Percentiles rank a stretch among this genome's conserved stretches.
Conservation (phyloP, 129 eudicot genomes). For the Scalesia atractyloides region DNA sequence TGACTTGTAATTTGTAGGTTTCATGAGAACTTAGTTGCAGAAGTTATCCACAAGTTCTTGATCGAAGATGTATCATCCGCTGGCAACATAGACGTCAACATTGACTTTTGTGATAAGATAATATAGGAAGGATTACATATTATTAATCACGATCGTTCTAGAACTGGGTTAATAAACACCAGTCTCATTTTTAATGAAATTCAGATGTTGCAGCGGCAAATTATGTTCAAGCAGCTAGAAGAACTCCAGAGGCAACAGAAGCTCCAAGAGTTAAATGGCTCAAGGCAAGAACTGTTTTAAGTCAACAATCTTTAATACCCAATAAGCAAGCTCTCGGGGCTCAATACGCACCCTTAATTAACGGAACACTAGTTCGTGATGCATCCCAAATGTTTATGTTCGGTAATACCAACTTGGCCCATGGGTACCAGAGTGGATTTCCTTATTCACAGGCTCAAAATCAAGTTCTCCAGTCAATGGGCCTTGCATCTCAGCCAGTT, state of each 20-base stretch:
- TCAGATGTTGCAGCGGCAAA: slow-evolving; percentile 80
- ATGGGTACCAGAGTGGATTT: slow-evolving; percentile 53
- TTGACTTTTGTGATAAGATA: background rate
- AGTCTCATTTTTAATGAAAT: slow-evolving; percentile 43
- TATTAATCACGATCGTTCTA: slow-evolving; percentile 1
- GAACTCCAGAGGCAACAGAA: slow-evolving; percentile 76
- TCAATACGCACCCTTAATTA: slow-evolving; percentile 46
- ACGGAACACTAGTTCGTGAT: slow-evolving; percentile 58
- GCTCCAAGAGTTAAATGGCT: slow-evolving; percentile 57
- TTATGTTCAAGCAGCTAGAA: slow-evolving; percentile 74
- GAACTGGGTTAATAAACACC: slow-evolving; percentile 18
- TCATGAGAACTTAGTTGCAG: slow-evolving; percentile 2
- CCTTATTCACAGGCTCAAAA: slow-evolving; percentile 52
- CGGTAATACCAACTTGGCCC: slow-evolving; percentile 46
- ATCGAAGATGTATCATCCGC: background rate
- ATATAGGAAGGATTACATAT: slow-evolving; percentile 4
- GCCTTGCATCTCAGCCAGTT: slow-evolving; percentile 44
- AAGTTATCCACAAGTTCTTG: slow-evolving; percentile 25
- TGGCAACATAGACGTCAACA: slow-evolving; percentile 1
- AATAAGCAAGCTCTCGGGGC: slow-evolving; percentile 47
- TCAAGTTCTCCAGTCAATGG: slow-evolving; percentile 35
- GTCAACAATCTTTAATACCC: slow-evolving; percentile 49
- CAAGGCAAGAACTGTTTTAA: slow-evolving; percentile 51
- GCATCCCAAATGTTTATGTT: slow-evolving; percentile 57
- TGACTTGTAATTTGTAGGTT: slow-evolving; percentile 32